Base-by-base conservation (phyloP, 1,139 yeast species). In the Yamadazyma friedrichii region DNA sequence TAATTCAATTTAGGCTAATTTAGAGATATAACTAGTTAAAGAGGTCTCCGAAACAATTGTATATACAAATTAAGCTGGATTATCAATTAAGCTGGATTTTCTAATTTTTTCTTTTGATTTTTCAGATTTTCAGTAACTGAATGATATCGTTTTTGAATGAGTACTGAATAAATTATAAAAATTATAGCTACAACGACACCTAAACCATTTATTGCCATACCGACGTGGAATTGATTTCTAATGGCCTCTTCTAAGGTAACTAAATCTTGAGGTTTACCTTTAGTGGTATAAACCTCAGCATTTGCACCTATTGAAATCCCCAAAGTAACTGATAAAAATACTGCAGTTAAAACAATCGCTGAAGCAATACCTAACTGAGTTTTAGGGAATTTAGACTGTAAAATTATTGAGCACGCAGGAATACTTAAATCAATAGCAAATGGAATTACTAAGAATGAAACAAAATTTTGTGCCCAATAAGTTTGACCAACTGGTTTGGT, bases 381-480 rank as follows among this genome's bases (percentile, higher is more conserved):
- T 27, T 15, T 12, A 9, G 31, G 31, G 9, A 25, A 9, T 28
- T 24, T 26, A 15, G 37, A 35, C 13, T 24, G 37, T 12, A 35
- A 11, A 6, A 35, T 27, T 5, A 35, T 35, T 5, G 31, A 13
- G 2, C 17, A 9, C 9, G 31, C 4, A 15, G 37, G 29, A 17
- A 34, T 15, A 39, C 82, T 76, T 65, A 77, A 70, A 54, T 82
- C 87, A 82, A 82, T 79, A 0, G 84, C 87, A 49, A 74, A 70
- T 0, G 82, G 74, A 24, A 66, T 67, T n/a, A 80, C 49, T 2
- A 78, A 35, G 28, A 64, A 47, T 3, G 78, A 61, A 2, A 78
- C 70, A 48, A 82, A 78, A 35, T 72, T 65, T 43, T 75, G 79
- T 2, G 6, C 53, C 59, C 54, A 51, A 30, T 48, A 51, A 9